phyloP scores from a whole-genome alignment of 2,329 filamentous ascomycete species.

The Penicillium sp. region DNA sequence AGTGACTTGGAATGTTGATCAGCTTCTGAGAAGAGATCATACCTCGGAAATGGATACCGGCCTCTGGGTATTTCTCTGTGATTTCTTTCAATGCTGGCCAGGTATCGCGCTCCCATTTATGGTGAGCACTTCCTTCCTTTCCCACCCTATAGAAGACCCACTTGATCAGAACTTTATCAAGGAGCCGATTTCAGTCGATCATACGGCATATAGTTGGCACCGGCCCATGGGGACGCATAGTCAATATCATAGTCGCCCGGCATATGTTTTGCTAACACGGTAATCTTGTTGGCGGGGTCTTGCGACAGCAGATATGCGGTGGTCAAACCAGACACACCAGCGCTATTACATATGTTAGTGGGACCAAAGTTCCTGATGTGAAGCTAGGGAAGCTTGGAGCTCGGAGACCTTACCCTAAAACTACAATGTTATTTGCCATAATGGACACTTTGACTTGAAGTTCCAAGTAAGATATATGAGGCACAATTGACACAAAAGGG shows the following conservation, averaged over 20 bases:
- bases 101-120: conserved; percentile 60
- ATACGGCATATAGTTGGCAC: conserved; percentile 74
- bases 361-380: neutral
- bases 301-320: conserved; percentile 61
- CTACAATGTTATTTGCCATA: conserved; percentile 42
- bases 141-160: conserved; percentile 35
- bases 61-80: conserved; percentile 65
- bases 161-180: conserved; percentile 5
- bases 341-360: conserved; percentile 42
- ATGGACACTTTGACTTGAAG: neutral
- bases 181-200: conserved; percentile 29
- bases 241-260: conserved; percentile 89
- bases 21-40: conserved; percentile 1
- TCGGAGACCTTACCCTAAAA: conserved; percentile 34
- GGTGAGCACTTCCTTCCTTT: conserved; percentile 36
- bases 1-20: neutral
- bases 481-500: neutral
- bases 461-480: neutral
- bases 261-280: conserved; percentile 82
- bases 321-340: conserved; percentile 64
- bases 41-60: conserved; percentile 78
- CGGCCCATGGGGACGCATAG: conserved; percentile 87
- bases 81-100: conserved; percentile 63
- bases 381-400: neutral
- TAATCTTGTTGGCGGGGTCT: conserved; percentile 58